phyloP scores from a whole-genome alignment of 305 asterid species.

The Caryopteris hybrid region DNA sequence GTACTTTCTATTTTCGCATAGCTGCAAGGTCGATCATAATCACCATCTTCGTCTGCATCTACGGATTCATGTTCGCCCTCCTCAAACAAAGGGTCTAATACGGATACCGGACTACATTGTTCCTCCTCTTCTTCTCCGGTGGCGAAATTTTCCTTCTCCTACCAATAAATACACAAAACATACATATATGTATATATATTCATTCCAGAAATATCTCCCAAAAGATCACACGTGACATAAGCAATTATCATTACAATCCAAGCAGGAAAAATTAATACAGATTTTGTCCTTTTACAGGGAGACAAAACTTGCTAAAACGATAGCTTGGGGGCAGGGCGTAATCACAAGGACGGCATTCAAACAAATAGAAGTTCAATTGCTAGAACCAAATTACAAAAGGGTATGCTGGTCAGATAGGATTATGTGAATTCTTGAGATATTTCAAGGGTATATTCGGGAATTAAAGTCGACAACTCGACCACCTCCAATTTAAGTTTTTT shows the following conservation, averaged over 20 bases:
- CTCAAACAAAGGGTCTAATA: conserved; percentile 47
- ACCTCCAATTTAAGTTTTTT: conserved; percentile 14
- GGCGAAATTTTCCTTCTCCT: conserved; percentile 30
- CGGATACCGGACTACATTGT: conserved; percentile 59
- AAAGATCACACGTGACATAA: too few relatives aligned
- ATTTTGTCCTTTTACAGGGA: neutral
- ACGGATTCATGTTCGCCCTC: conserved; percentile 22
- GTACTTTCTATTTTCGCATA: conserved; percentile 59
- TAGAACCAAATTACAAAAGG: conserved; percentile 5
- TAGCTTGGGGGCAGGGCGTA: conserved; percentile 21
- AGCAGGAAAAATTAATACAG: neutral
- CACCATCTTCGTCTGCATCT: conserved; percentile 2
- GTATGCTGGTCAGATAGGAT: neutral
- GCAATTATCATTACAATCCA: too few relatives aligned
- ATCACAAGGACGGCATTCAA: conserved; percentile 13
- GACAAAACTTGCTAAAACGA: too few relatives aligned
- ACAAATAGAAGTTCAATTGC: conserved; percentile 5
- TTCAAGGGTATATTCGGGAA: conserved; percentile 25
- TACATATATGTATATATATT: too few relatives aligned
- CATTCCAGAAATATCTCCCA: too few relatives aligned
- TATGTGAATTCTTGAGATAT: neutral
- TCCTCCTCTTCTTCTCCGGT: conserved; percentile 37
- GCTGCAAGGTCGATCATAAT: conserved; percentile 35
- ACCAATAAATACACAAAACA: neutral
- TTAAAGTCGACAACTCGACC: conserved; percentile 27